phyloP scores from a whole-genome alignment of 2,329 filamentous ascomycete species.

The Fonsecaea nubica region DNA sequence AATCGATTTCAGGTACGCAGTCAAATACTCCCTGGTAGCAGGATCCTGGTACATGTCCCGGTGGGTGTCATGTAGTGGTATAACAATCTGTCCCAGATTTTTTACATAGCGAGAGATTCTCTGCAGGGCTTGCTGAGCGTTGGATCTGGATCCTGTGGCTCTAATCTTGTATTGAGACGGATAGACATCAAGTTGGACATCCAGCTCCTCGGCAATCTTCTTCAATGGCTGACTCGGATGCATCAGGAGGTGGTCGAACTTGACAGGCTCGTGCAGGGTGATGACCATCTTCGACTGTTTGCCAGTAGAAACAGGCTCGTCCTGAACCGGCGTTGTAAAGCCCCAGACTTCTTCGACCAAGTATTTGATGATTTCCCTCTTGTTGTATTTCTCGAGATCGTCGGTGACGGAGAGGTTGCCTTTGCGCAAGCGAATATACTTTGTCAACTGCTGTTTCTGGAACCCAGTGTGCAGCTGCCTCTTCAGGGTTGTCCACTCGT shows the following conservation, averaged over 20 bases:
- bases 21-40: conserved; percentile 10
- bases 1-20: conserved; percentile 23
- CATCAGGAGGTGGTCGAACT: conserved; percentile 25
- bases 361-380: conserved; percentile 20
- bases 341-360: conserved; percentile 33
- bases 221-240: conserved; percentile 25
- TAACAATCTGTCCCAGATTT: conserved; percentile 16
- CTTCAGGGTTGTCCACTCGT: conserved; percentile 26
- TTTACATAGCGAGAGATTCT: conserved; percentile 15
- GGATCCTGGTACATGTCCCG: conserved; percentile 19
- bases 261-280: conserved; percentile 20
- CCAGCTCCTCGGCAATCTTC: conserved; percentile 23
- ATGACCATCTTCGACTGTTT: conserved; percentile 10
- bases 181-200: conserved; percentile 28
- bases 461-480: conserved; percentile 26
- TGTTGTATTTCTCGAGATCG: conserved; percentile 11
- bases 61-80: conserved; percentile 6
- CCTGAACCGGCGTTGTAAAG: conserved; percentile 20
- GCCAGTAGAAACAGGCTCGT: not conserved
- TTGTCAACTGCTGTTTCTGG: conserved; percentile 23
- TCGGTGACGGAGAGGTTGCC: not conserved
- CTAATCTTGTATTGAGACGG: conserved; percentile 20
- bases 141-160: conserved; percentile 5
- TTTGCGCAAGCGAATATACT: conserved; percentile 23
- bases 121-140: conserved; percentile 17